Evolutionary conservation across 495 filamentous ascomycete species (phyloP), one percentile per base, ranked within the genome.

Genomic region (Penicillium paradoxum): DNA sequence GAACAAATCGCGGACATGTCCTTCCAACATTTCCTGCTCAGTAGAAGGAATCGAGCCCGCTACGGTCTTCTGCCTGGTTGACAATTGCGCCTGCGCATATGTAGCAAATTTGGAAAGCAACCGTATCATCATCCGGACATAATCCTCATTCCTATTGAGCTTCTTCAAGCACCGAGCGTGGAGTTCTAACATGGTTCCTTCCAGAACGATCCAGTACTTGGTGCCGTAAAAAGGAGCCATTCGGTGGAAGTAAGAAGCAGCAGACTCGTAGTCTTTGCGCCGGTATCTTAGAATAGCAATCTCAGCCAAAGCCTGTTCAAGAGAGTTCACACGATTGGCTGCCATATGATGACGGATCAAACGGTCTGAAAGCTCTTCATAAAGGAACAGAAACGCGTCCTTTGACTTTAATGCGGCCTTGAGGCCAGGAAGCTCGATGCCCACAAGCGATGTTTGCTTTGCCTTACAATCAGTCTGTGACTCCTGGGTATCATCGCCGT

Each of bases 111-210:
- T 93, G 6, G 83, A 80, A 27, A 97, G 63, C 11, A 96, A 74
- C 57, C 86, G 84, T 13, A 95, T 73, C 29, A 89, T 73, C 19
- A 87, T 81, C 14, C 81, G 82, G 43, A 90, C 81, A 58, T 91
- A 95, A 46, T 97, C 92, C 38, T 92, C 88, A 53, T 81, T 80
- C 15, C 81, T 79, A 37, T 84, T 69, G 17, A 96, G 78, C 59
- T 88, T 76, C 62, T 89, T 87, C 43, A 97, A 77, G 69, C 90
- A 97, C 32, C 81, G 81, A 3, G 90, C 84, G 65, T 95, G 90
- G 78, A 97, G 85, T 44, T 88, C 79, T 24, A 98, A 75, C 80
- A 96, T 88, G 2, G 82, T 83, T 10, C 87, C 78, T 62, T 96
- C 90, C 11, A 96, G 74, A 4, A 86, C 68, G 37, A 76, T 81